A percentile compares a stretch with the other conserved stretches of the same genome.
Evolutionary conservation across 2,329 filamentous ascomycete species (phyloP).

Genomic region (Hirsutella minnesotensis): DNA sequence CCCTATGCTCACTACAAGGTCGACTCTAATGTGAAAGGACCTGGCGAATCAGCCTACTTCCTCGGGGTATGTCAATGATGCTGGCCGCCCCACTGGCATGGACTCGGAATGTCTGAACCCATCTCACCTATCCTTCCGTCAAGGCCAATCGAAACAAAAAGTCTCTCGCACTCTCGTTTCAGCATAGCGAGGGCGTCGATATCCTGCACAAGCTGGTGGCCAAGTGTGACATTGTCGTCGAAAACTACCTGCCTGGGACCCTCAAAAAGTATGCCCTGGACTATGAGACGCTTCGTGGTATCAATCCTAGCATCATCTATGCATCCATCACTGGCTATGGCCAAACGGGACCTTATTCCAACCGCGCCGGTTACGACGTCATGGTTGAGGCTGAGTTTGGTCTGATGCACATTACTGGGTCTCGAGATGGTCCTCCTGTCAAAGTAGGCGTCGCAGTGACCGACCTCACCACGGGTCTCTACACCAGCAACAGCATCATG

Average conservation of each 20-base stretch:
- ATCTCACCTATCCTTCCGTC: background rate
- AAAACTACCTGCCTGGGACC: constrained; percentile 88
- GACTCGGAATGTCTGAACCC: background rate
- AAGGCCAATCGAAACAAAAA: constrained; percentile 97
- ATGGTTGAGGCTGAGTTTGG: constrained; percentile 99
- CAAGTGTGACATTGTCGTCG: constrained; percentile 84
- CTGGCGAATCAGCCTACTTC: constrained; percentile 92
- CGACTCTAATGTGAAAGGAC: constrained; percentile 47
- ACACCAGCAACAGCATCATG: constrained; percentile 93
- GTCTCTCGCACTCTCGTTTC: constrained; percentile 83
- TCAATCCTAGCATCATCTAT: constrained; percentile 85
- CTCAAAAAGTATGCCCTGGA: constrained; percentile 87
- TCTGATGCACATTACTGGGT: constrained; percentile 95
- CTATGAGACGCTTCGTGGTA: constrained; percentile 64
- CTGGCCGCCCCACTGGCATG: background rate
- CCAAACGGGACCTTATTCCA: constrained; percentile 82
- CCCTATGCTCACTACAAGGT: constrained; percentile 74
- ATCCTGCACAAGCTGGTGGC: constrained; percentile 78
- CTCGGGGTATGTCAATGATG: constrained; percentile 50
- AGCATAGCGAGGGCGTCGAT: constrained; percentile 68
- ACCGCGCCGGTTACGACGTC: constrained; percentile 89
- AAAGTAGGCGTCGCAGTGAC: constrained; percentile 97
- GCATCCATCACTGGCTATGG: constrained; percentile 96
- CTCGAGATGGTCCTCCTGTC: constrained; percentile 76
- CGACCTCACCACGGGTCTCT: constrained; percentile 87